A percentile compares a stretch with the other conserved stretches of the same genome.
phyloP scores from a whole-genome alignment of 1,139 yeast genomes.

The Geotrichum bryndzae region DNA sequence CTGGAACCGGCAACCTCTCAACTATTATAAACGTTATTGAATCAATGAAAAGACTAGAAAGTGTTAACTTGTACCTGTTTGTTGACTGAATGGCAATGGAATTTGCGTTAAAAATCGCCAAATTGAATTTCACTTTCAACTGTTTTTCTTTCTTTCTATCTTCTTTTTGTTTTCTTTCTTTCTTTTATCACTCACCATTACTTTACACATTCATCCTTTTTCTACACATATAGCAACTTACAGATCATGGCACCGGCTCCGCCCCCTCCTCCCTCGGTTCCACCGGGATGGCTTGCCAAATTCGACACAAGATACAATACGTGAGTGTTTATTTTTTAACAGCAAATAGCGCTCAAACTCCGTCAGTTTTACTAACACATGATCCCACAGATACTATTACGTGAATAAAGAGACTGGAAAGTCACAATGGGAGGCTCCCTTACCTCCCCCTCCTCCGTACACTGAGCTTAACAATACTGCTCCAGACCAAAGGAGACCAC shows the following conservation, averaged over 20 bases:
- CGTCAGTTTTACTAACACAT: neutral
- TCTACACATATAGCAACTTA: neutral
- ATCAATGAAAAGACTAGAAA: no score
- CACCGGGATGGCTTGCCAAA: constrained; percentile 83
- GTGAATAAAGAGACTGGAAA: constrained; percentile 65
- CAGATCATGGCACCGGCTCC: neutral
- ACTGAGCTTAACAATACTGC: constrained; percentile 34
- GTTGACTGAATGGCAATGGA: no score
- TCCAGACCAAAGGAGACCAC: neutral
- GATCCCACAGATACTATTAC: constrained; percentile 38
- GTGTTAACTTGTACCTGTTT: no score
- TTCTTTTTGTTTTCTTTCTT: neutral
- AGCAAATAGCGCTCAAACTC: neutral
- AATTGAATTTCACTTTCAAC: neutral
- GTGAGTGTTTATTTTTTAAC: constrained; percentile 18
- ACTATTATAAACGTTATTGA: no score
- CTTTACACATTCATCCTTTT: neutral
- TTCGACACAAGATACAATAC: constrained; percentile 76
- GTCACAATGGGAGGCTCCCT: constrained; percentile 90
- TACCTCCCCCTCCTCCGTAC: constrained; percentile 36
- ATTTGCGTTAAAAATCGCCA: no score
- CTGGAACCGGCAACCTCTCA: no score
- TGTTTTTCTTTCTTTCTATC: no score
- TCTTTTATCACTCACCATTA: neutral
- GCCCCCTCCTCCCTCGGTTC: constrained; percentile 47